phyloP scores from a whole-genome alignment of 148 eudicot genomes.

The Rhododendron mucronatum region DNA sequence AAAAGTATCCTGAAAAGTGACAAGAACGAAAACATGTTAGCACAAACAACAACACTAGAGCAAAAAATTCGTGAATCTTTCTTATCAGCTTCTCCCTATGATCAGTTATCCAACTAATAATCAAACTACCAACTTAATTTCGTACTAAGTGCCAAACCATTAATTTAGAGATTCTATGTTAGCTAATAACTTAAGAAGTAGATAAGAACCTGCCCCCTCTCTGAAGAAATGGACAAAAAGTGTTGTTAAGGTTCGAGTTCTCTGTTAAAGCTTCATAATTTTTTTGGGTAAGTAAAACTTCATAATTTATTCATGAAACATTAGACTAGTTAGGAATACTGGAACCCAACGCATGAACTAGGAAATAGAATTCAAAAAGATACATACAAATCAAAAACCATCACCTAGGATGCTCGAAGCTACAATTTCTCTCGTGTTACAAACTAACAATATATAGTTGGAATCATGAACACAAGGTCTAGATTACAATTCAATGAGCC shows the following conservation, averaged over 20 bases:
- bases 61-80: not conserved
- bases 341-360: not conserved
- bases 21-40: not conserved
- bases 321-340: not conserved
- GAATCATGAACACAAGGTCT: not conserved
- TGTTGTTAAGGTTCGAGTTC: not conserved
- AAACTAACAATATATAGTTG: not conserved
- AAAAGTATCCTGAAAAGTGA: conserved; percentile 17
- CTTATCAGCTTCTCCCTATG: not conserved
- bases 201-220: not conserved
- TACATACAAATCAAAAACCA: not conserved
- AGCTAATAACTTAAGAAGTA: not conserved
- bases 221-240: not conserved
- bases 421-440: not conserved
- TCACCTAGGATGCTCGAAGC: not conserved
- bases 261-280: not conserved
- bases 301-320: not conserved
- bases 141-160: not conserved
- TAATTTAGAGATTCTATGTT: not conserved
- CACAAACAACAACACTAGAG: not conserved
- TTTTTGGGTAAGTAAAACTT: too few relatives aligned
- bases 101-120: not conserved
- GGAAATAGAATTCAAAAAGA: not conserved
- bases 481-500: not conserved
- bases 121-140: not conserved